phyloP scores from a whole-genome alignment of 2,329 filamentous ascomycete genomes.

The Chalaropsis thielavioides region DNA sequence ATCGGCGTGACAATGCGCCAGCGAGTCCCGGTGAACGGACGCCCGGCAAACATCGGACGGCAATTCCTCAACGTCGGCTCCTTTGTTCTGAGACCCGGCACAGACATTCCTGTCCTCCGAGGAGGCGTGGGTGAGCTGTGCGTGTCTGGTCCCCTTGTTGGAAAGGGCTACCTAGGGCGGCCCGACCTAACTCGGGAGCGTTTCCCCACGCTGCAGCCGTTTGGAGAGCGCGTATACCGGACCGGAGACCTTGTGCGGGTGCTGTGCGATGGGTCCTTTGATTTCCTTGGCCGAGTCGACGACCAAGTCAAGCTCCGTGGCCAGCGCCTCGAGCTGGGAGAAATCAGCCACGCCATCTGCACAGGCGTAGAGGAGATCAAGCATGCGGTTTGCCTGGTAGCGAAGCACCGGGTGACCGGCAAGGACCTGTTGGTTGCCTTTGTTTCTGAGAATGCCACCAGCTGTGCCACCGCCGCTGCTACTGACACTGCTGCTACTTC shows the following conservation, averaged over 20 bases:
- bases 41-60: conserved; percentile 73
- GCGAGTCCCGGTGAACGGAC: conserved; percentile 62
- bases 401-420: conserved; percentile 53
- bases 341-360: conserved; percentile 75
- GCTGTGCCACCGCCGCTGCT: not conserved
- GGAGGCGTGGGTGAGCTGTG: conserved; percentile 81
- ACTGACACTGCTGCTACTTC: too few relatives aligned
- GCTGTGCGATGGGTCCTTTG: conserved; percentile 65
- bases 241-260: conserved; percentile 81
- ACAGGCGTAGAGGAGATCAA: conserved; percentile 40
- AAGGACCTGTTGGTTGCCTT: conserved; percentile 78
- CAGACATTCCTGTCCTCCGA: conserved; percentile 55
- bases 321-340: conserved; percentile 75
- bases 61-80: conserved; percentile 81
- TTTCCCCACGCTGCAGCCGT: conserved; percentile 51
- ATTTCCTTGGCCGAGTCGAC: conserved; percentile 76
- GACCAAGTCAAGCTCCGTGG: conserved; percentile 87
- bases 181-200: conserved; percentile 60
- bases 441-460: conserved; percentile 26
- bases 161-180: conserved; percentile 75
- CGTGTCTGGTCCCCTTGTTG: conserved; percentile 72
- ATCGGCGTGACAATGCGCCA: conserved; percentile 85
- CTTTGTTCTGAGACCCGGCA: conserved; percentile 58
- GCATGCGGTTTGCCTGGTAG: conserved; percentile 64
- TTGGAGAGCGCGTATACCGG: conserved; percentile 56